Evolutionary conservation across 2,329 filamentous ascomycete genomes (phyloP), one percentile per base, ranked within the genome.

Genomic region (Fusarium albidum): DNA sequence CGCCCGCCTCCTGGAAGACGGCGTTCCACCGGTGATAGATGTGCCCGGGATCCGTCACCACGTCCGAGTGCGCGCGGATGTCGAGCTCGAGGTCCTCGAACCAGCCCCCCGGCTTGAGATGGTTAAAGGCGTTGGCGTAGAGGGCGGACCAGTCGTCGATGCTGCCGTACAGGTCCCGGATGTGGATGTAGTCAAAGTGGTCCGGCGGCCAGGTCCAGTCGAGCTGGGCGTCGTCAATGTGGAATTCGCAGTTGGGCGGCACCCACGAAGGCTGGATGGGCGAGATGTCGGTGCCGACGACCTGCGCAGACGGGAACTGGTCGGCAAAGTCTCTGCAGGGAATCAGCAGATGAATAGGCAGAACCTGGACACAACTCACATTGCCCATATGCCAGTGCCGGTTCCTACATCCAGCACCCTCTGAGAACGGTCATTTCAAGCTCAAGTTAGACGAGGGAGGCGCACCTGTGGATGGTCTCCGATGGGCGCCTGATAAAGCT

Each of bases 161-260:
- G 40, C 79, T 78, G 15, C 86, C 86, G 7, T 77, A 73, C 62
- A 89, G 74, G 60, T 82, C 51, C 3, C 82, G 78, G 3, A 82
- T 79, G 69, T 87, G 85, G 53, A 89, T 79, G 52, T 82, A 80
- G 69, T 88, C 84, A 61, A 86, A 79, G 55, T 75, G 59, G 38
- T 78, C 62, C 3, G 69, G 67, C 14, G 61, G 28, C 32, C 55
- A 68, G 3, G 82, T 74, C 83, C 84, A 87, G 6, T 68, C 58
- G 2, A 60, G 64, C 29, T 70, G 60, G 18, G 62, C 64, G 33
- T 76, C 72, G 17, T 76, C 72, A 21, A 76, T 67, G 17, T 73
- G 61, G 45, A 73, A 73, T 9, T 49, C 28, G 18, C 65, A 60
- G 52, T 73, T 73, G 17, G 70, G 64, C 1, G 66, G 67, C 6